Evolutionary conservation across 176 grass and related monocot species (phyloP), one percentile per base, ranked within the genome.

Genomic region (Rhynchospora pubera): DNA sequence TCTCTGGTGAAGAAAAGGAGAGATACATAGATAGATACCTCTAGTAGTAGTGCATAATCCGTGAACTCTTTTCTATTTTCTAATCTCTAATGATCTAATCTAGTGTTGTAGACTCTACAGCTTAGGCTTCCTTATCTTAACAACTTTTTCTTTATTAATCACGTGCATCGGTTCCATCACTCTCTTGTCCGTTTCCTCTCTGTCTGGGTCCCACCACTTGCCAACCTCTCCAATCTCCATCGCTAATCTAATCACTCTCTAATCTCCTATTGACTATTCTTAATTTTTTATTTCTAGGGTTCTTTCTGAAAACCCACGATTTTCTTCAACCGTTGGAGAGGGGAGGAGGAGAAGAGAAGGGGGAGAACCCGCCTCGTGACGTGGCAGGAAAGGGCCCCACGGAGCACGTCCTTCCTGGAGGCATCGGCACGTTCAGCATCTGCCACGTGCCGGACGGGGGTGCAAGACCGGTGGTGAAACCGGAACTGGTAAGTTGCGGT

Each of bases 251-350:
- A 65, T n/a, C 66, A 74, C 61, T 14, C 5, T 57, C 58, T 63
- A 16, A 34, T 80, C n/a, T 80, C 52, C 21, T 5, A 56, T 63
- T n/a, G n/a, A n/a, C n/a, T 4, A 44, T 24, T 4, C 5, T 42
- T 56, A 2, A 48, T 73, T 2, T 2, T 58, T 86, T 83, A 48
- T 51, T 21, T 34, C 60, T 63, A 87, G 93, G 91, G 48, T 86
- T 91, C 34, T 89, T 91, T 53, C 30, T 85, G 79, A 93, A 87
- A 87, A 97, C 93, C 64, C 93, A 93, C 76, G 91, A 97, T 57
- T 97, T 97, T 85, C 81, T 97, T 56, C 83, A 91, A 83, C 87
- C 93, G 9, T 14, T 89, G 85, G 93, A 91, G 86, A 85, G 60
- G 48, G 59, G 72, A 32, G 53, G n/a, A n/a, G n/a, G 60, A 56